Evolutionary conservation across 768 basidiomycete species (phyloP).

Genomic region (Candolleomyces eurysporus): DNA sequence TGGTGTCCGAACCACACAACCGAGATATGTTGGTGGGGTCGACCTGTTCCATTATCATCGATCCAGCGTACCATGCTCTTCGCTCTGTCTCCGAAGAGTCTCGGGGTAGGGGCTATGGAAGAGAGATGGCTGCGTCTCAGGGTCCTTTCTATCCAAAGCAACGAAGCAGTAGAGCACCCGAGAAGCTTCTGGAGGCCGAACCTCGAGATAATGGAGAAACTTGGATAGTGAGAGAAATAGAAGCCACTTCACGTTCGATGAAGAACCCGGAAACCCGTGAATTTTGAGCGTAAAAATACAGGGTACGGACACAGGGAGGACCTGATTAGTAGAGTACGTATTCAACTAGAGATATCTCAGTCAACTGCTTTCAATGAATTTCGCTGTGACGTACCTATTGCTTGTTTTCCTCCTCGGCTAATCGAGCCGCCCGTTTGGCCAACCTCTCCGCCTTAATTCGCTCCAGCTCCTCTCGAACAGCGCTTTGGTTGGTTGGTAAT

Average conservation of each 20-base stretch:
- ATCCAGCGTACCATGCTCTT: too few relatives aligned
- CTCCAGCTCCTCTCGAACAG: constrained; percentile 66
- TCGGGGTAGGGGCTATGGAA: too few relatives aligned
- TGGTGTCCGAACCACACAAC: too few relatives aligned
- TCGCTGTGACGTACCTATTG: neutral
- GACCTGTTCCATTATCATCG: too few relatives aligned
- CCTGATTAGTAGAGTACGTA: neutral
- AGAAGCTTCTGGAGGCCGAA: constrained; percentile 28
- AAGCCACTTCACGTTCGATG: constrained; percentile 26
- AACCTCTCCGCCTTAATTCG: constrained; percentile 63
- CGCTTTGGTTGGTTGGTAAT: constrained; percentile 64
- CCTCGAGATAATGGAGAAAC: constrained; percentile 17
- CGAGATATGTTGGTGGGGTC: too few relatives aligned
- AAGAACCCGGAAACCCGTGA: constrained; percentile 7
- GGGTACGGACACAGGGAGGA: neutral
- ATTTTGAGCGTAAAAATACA: neutral
- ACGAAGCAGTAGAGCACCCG: too few relatives aligned
- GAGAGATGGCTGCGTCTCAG: too few relatives aligned
- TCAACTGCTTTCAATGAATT: neutral
- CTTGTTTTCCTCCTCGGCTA: constrained; percentile 31
- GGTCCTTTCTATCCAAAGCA: too few relatives aligned
- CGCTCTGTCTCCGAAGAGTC: too few relatives aligned
- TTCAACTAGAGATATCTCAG: neutral
- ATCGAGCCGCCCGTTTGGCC: constrained; percentile 45
- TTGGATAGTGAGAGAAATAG: constrained; percentile 43